phyloP scores from a whole-genome alignment of 768 basidiomycete species.

The Pleurotus giganteus region DNA sequence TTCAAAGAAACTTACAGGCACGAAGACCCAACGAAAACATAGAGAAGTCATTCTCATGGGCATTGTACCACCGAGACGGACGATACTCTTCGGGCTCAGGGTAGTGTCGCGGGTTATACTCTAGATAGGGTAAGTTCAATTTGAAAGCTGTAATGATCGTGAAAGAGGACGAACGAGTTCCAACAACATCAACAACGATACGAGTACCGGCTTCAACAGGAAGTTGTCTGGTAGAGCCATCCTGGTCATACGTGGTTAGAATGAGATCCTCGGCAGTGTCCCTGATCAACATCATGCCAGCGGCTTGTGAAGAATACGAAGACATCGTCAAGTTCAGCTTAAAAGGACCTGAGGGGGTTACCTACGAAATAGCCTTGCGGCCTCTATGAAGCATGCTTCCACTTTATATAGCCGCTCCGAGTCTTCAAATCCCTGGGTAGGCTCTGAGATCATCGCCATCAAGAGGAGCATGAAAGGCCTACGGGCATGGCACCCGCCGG shows the following conservation, averaged over 20 bases:
- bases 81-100: constrained; percentile 42
- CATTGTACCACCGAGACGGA: constrained; percentile 48
- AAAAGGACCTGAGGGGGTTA: too few relatives aligned
- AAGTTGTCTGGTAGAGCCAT: not conserved
- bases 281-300: constrained; percentile 37
- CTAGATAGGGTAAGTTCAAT: too few relatives aligned
- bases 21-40: not conserved
- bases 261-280: constrained; percentile 41
- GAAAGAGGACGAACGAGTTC: constrained; percentile 40
- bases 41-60: not conserved
- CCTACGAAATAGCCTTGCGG: constrained; percentile 45
- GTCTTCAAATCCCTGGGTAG: constrained; percentile 35
- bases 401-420: constrained; percentile 40
- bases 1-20: not conserved
- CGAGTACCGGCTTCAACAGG: not conserved
- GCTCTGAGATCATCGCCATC: too few relatives aligned
- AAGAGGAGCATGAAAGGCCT: not conserved
- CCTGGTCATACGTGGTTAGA: constrained; percentile 27
- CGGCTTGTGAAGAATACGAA: constrained; percentile 34
- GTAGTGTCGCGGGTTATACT: constrained; percentile 49
- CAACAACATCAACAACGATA: constrained; percentile 46
- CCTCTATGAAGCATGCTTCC: constrained; percentile 40
- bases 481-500: constrained; percentile 32
- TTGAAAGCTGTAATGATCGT: too few relatives aligned
- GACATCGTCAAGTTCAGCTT: too few relatives aligned